These are phyloP conservation scores for Dactylellina drechsleri DNA, from an alignment of 2,329 filamentous ascomycete species.

Conservation along the genomic window DNA sequence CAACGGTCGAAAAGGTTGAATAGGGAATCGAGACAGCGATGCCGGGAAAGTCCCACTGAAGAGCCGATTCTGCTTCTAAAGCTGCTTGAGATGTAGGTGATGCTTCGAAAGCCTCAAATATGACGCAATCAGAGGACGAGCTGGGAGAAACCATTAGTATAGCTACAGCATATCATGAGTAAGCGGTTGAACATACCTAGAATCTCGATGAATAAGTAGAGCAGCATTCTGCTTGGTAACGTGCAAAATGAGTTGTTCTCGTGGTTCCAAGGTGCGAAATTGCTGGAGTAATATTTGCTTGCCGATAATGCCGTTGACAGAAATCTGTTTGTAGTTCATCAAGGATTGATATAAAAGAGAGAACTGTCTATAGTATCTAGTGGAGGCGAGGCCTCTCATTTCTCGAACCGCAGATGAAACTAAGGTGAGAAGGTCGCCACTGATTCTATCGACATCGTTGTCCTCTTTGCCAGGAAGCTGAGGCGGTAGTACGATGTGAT, in stretches of 20 bases:
- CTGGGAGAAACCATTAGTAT: slow-evolving; percentile 1
- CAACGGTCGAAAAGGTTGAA: slow-evolving; percentile 60
- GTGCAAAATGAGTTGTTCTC: slow-evolving; percentile 63
- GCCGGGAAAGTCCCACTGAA: slow-evolving; percentile 72
- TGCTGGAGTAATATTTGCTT: slow-evolving; percentile 58
- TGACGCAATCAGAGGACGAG: slow-evolving; percentile 57
- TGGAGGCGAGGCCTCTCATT: slow-evolving; percentile 48
- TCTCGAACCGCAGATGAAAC: slow-evolving; percentile 56
- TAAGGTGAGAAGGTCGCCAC: slow-evolving; percentile 58
- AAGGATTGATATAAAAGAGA: slow-evolving; percentile 52
- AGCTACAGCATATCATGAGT: background rate
- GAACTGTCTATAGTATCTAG: slow-evolving; percentile 53
- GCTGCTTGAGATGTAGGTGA: slow-evolving; percentile 68
- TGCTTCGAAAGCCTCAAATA: slow-evolving; percentile 72
- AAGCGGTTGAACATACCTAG: slow-evolving; percentile 58
- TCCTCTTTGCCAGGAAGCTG: slow-evolving; percentile 62
- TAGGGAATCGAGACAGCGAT: slow-evolving; percentile 65
- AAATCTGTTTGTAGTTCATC: slow-evolving; percentile 51
- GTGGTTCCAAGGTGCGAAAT: slow-evolving; percentile 59
- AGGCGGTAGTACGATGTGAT: slow-evolving; percentile 65
- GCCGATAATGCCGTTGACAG: slow-evolving; percentile 55
- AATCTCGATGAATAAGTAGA: slow-evolving; percentile 62
- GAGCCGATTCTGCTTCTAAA: slow-evolving; percentile 65
- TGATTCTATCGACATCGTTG: slow-evolving; percentile 58
- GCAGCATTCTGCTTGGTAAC: slow-evolving; percentile 66